Evolutionary conservation across 2,329 filamentous ascomycete genomes (phyloP).

Genomic region (Claviceps pazoutovae): DNA sequence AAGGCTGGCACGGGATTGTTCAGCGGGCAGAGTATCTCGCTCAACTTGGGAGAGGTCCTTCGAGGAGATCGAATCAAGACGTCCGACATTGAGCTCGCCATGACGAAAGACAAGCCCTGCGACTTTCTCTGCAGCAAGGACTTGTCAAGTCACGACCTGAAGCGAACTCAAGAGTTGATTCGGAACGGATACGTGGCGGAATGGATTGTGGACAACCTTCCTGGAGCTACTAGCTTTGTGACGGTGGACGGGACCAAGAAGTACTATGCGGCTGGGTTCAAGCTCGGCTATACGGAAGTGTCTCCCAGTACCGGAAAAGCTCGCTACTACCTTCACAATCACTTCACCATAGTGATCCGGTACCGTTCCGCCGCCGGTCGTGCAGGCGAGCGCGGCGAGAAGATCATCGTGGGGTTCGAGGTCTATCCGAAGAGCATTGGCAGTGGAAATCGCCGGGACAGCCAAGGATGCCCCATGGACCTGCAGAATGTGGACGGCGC

Average conservation of each 20-base stretch:
- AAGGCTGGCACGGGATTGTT: constrained; percentile 54
- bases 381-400: constrained; percentile 55
- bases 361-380: constrained; percentile 58
- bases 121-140: constrained; percentile 57
- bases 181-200: constrained; percentile 73
- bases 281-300: constrained; percentile 64
- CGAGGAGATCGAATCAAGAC: constrained; percentile 75
- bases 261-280: constrained; percentile 85
- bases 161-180: constrained; percentile 57
- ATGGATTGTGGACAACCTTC: constrained; percentile 88
- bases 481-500: constrained; percentile 48
- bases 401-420: constrained; percentile 78
- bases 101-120: constrained; percentile 63
- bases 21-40: constrained; percentile 61
- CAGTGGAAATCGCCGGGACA: constrained; percentile 41
- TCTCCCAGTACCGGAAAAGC: constrained; percentile 44
- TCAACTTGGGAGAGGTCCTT: constrained; percentile 78
- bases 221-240: constrained; percentile 77
- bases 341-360: constrained; percentile 72
- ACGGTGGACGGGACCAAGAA: constrained; percentile 72
- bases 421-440: constrained; percentile 78
- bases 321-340: constrained; percentile 71
- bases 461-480: constrained; percentile 53
- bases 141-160: constrained; percentile 49
- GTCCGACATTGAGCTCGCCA: constrained; percentile 68